phyloP scores from a whole-genome alignment of 495 filamentous ascomycete genomes.

The Copromyces sp. region DNA sequence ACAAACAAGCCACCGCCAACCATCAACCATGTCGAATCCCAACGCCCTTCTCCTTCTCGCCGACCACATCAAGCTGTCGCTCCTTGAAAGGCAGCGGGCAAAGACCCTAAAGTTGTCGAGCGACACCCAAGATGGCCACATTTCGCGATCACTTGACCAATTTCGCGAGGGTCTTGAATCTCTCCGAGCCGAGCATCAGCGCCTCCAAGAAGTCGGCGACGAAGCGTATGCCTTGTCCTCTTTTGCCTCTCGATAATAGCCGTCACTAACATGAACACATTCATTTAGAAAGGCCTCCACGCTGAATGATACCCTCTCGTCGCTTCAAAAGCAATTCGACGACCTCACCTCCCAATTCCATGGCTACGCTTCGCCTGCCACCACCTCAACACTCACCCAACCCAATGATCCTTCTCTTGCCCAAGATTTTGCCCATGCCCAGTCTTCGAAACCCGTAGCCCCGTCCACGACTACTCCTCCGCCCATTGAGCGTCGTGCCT shows the following conservation, averaged over 20 bases:
- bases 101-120: constrained; percentile 68
- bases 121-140: constrained; percentile 79
- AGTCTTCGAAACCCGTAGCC: constrained; percentile 31
- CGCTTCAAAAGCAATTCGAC: constrained; percentile 47
- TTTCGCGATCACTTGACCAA: constrained; percentile 78
- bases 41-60: constrained; percentile 64
- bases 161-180: constrained; percentile 73
- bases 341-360: constrained; percentile 52
- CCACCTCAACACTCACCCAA: constrained; percentile 40
- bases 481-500: constrained; percentile 32
- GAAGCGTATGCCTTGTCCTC: constrained; percentile 28
- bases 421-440: constrained; percentile 56
- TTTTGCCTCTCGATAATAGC: background rate
- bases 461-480: constrained; percentile 25
- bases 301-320: constrained; percentile 38
- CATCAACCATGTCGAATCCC: constrained; percentile 37
- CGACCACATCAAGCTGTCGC: constrained; percentile 68
- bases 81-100: constrained; percentile 85
- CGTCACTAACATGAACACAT: background rate
- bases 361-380: constrained; percentile 43
- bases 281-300: constrained; percentile 32
- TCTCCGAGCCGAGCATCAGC: constrained; percentile 55
- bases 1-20: background rate
- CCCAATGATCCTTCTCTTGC: constrained; percentile 60
- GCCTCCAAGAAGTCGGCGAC: constrained; percentile 53